A percentile compares a stretch with the other conserved stretches of the same genome.
Conservation (phyloP, 139 green algal genomes). For the Coelastrella sp. region DNA sequence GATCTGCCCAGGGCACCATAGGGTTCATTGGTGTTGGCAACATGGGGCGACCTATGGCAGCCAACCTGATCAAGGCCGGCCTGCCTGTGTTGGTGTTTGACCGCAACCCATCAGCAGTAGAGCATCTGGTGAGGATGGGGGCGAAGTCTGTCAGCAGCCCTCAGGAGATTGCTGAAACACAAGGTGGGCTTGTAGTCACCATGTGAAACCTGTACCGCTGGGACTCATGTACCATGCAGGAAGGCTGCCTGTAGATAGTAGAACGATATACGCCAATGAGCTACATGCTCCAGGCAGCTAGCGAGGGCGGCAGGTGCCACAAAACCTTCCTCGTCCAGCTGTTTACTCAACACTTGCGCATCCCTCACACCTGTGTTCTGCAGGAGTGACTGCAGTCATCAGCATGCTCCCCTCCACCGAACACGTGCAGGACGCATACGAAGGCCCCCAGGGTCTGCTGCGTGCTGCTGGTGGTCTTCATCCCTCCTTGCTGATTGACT, state of each 20-base stretch:
- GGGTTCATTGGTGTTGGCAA: slow-evolving; percentile 55
- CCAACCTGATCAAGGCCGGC: slow-evolving; percentile 34
- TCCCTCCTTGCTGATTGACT: slow-evolving; percentile 51
- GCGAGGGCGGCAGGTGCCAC: too few relatives aligned
- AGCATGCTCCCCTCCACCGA: slow-evolving; percentile 51
- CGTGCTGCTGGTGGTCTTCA: slow-evolving; percentile 12
- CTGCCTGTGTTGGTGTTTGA: slow-evolving; percentile 35
- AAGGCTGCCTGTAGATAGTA: too few relatives aligned
- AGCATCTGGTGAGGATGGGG: slow-evolving; percentile 18
- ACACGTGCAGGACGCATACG: slow-evolving; percentile 45
- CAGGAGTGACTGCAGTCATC: slow-evolving; percentile 37
- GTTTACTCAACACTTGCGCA: neutral
- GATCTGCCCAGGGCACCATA: slow-evolving; percentile 32
- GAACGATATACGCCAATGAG: too few relatives aligned
- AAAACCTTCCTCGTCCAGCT: too few relatives aligned
- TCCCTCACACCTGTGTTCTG: neutral
- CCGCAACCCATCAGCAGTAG: slow-evolving; percentile 34
- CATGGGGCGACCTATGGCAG: slow-evolving; percentile 51
- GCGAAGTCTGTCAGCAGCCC: slow-evolving; percentile 23
- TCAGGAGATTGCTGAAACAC: slow-evolving; percentile 37
- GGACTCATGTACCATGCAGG: too few relatives aligned
- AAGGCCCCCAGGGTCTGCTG: slow-evolving; percentile 35
- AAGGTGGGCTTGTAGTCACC: neutral
- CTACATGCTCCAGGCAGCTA: too few relatives aligned
- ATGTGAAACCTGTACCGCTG: too few relatives aligned